These are phyloP conservation scores for Rhynchospora breviuscula DNA, from an alignment of 176 grass and related monocot genomes.

Conservation along the genomic window DNA sequence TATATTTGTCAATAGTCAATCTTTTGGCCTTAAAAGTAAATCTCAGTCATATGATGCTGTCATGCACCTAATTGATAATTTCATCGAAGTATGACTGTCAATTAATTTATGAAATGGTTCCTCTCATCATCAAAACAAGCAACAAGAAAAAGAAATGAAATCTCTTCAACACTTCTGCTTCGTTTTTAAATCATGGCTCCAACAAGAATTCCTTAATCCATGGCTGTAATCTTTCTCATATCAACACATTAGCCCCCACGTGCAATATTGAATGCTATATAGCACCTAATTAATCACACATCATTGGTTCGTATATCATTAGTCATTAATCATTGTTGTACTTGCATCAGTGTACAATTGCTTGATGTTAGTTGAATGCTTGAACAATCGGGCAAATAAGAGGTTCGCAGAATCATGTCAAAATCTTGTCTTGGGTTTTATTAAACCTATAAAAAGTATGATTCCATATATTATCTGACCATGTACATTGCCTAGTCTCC, in stretches of 20 bases:
- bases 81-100: not conserved
- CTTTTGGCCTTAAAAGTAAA: not conserved
- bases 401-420: not conserved
- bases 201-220: not conserved
- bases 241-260: slow-evolving; percentile 6
- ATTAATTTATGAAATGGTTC: not conserved
- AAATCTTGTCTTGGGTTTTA: not conserved
- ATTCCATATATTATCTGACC: not conserved
- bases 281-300: not conserved
- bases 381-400: not conserved
- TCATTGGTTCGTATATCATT: slow-evolving; percentile 13
- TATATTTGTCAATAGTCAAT: not conserved
- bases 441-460: not conserved
- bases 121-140: not conserved
- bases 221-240: not conserved
- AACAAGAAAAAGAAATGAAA: not conserved
- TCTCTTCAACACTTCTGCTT: not conserved
- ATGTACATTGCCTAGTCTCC: not conserved
- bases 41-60: not conserved
- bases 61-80: no score
- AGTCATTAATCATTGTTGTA: not conserved
- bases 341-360: not conserved
- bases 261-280: not conserved
- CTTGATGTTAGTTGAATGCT: not conserved
- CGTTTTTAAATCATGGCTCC: not conserved